Evolutionary conservation across 257 asterid genomes (phyloP).

Genomic region (Pogostemon cablin): DNA sequence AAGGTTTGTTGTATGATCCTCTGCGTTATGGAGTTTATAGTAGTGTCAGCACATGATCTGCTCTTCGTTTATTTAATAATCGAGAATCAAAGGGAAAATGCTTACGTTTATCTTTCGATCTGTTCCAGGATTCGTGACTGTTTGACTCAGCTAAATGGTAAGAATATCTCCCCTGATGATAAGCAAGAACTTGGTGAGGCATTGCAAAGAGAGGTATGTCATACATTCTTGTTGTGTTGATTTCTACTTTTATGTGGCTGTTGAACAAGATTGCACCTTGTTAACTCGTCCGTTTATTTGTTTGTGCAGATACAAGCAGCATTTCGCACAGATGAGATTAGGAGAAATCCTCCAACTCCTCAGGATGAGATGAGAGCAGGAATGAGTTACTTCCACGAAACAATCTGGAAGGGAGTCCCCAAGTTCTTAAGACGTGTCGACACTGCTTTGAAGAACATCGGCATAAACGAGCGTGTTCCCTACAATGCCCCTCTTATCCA

Average conservation of each 20-base stretch:
- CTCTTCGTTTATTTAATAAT: background rate
- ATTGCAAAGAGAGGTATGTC: constrained; percentile 78
- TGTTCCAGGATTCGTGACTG: constrained; percentile 66
- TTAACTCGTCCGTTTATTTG: background rate
- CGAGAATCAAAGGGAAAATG: background rate
- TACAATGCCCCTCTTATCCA: constrained; percentile 85
- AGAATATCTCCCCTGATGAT: constrained; percentile 83
- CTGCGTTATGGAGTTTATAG: background rate
- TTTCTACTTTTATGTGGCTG: no score
- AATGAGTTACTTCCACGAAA: constrained; percentile 89
- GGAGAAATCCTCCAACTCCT: constrained; percentile 90
- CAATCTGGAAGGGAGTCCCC: constrained; percentile 93
- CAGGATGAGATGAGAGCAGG: constrained; percentile 98
- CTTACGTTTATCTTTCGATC: background rate
- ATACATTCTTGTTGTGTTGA: no score
- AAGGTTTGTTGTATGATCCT: constrained; percentile 46
- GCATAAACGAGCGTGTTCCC: constrained; percentile 83
- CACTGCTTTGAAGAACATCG: constrained; percentile 85
- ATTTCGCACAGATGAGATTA: constrained; percentile 88
- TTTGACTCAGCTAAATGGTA: constrained; percentile 68
- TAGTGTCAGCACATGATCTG: background rate
- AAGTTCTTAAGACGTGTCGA: constrained; percentile 84
- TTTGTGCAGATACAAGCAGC: constrained; percentile 81
- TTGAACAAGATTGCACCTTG: no score
- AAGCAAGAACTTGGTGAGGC: constrained; percentile 93